Base-by-base conservation (phyloP, 345 rosid species). In the Garcia nutans region DNA sequence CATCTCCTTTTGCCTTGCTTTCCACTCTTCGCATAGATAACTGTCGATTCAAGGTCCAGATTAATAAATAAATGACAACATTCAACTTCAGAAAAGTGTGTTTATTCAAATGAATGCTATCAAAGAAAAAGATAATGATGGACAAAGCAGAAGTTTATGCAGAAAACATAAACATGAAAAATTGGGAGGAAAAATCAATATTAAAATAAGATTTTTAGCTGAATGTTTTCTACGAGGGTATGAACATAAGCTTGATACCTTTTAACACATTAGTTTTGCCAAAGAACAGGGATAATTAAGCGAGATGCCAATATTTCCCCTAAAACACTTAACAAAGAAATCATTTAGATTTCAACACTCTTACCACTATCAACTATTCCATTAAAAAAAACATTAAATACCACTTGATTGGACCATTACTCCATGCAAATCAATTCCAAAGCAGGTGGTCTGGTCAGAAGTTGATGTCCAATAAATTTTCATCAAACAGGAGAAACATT, bases 21-120 rank as follows among this genome's bases (percentile, higher is more conserved):
- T 93, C 98, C 98, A 96, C 74, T 96, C 99, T 83, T 96, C 97
- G 86, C 92, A 86, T 65, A 96, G 78, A 83, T 93, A 96, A 77
- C 99, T 96, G 87, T 49, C 70, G 83, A 75, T 76, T 74, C 84
- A 76, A 58, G 50, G 44, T 23, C 22, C 0, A 55, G 73, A 60
- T 74, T 72, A 44, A 70, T 79, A 58, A 82, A 77, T 52, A 78
- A 75, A 62, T 37, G 33, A 13, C 55, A 33, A 5, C 19, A 11
- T 20, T 15, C 42, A 65, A 1, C 50, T 64, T 63, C 11, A 54
- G 22, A 57, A 26, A 28, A 65, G 0, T 8, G 13, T 41, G 26
- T 5, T 37, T 55, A 23, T 24, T 37, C 42, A 50, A 52, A 55
- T 31, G 22, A 64, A 47, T 31, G 33, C 56, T 9, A 42, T 20